Evolutionary conservation across 1,284 basidiomycete species (phyloP).

Genomic region (Meira miltonrushii): DNA sequence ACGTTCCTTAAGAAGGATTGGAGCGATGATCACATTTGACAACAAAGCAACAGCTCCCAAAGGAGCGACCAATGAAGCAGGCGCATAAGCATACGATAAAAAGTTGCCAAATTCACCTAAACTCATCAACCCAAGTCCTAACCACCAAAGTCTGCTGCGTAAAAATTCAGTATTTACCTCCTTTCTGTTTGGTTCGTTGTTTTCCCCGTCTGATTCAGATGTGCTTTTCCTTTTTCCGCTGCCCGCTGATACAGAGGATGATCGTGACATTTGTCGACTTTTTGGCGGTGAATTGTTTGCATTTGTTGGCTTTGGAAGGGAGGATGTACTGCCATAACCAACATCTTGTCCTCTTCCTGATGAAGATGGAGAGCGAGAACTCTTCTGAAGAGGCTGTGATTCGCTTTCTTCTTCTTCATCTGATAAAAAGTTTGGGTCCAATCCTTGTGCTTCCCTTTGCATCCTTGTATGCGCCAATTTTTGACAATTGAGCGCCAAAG

Average conservation of each 20-base stretch:
- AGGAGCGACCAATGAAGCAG: slow-evolving; percentile 89
- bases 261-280: background rate
- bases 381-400: background rate
- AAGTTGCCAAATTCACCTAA: slow-evolving; percentile 89
- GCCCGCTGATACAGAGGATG: background rate
- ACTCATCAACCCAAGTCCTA: slow-evolving; percentile 81
- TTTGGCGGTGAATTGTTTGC: background rate
- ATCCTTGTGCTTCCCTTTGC: slow-evolving; percentile 18
- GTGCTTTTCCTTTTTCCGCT: background rate
- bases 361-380: background rate
- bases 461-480: slow-evolving; percentile 81
- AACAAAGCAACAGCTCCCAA: slow-evolving; percentile 78
- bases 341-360: background rate
- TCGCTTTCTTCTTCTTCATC: slow-evolving; percentile 2
- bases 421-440: slow-evolving; percentile 59
- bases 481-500: slow-evolving; percentile 70
- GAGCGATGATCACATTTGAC: slow-evolving; percentile 90
- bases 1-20: slow-evolving; percentile 63
- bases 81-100: slow-evolving; percentile 73
- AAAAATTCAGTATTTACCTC: slow-evolving; percentile 35
- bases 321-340: background rate
- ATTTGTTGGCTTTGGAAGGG: background rate
- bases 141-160: slow-evolving; percentile 76
- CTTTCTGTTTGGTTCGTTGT: slow-evolving; percentile 11
- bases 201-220: background rate